These are phyloP conservation scores for Rhodotorula taiwanensis DNA, from an alignment of 768 basidiomycete genomes.

Conservation along the genomic window DNA sequence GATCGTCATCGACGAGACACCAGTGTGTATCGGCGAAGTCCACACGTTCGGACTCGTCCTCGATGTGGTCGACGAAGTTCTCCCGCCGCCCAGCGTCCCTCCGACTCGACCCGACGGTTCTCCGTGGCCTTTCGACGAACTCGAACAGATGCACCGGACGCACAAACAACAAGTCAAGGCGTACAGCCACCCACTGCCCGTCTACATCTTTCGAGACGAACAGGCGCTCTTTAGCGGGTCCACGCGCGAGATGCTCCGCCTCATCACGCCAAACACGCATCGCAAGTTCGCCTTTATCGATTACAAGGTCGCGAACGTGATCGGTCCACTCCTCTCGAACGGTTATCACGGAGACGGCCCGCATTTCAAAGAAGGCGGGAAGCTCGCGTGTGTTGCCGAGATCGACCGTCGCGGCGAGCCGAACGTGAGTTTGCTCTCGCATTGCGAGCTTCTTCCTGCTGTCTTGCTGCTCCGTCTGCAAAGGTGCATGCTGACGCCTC, in stretches of 20 bases:
- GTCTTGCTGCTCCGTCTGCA: too few species aligned
- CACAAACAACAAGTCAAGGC: constrained; percentile 61
- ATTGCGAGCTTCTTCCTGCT: too few species aligned
- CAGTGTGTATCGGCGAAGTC: constrained; percentile 77
- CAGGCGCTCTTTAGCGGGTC: constrained; percentile 47
- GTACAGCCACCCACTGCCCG: constrained; percentile 4
- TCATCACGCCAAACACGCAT: constrained; percentile 58
- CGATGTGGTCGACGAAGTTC: constrained; percentile 68
- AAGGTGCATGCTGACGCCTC: too few species aligned
- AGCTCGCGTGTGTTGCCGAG: constrained; percentile 43
- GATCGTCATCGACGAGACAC: constrained; percentile 25
- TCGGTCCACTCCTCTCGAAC: constrained; percentile 78
- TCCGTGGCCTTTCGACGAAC: constrained; percentile 34
- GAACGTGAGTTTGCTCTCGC: constrained; percentile 19
- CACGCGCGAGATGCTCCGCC: constrained; percentile 63
- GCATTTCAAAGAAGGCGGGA: constrained; percentile 56
- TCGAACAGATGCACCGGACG: constrained; percentile 52
- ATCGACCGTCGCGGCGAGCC: constrained; percentile 21
- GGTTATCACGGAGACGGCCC: constrained; percentile 61
- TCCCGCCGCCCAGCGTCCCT: constrained; percentile 46
- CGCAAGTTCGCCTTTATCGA: constrained; percentile 78
- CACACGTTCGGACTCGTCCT: constrained; percentile 74
- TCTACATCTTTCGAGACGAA: constrained; percentile 13
- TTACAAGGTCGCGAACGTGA: constrained; percentile 68
- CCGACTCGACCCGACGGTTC: constrained; percentile 1